These are phyloP conservation scores for Podaxis sp. DNA, from an alignment of 768 basidiomycete species.

Conservation along the genomic window DNA sequence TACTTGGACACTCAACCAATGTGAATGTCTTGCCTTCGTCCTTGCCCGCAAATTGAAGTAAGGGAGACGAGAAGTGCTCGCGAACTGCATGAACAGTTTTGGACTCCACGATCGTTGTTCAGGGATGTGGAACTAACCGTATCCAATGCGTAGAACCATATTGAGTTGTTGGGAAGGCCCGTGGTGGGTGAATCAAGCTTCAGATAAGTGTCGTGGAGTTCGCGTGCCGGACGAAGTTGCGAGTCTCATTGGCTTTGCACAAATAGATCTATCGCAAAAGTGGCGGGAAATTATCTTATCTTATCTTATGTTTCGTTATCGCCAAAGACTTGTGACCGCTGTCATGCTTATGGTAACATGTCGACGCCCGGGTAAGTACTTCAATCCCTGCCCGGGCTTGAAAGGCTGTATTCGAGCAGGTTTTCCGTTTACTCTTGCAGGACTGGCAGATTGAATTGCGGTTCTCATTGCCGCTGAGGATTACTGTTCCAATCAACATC, in stretches of 20 bases:
- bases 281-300: not conserved
- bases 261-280: not conserved
- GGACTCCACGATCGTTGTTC: not conserved
- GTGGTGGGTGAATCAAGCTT: not conserved
- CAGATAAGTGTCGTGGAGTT: not conserved
- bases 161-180: too few species aligned
- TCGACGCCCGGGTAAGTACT: too few species aligned
- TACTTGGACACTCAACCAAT: slow-evolving; percentile 88
- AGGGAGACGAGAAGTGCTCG: slow-evolving; percentile 90
- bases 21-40: slow-evolving; percentile 75
- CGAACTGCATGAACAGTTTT: slow-evolving; percentile 44
- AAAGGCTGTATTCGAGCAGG: too few species aligned
- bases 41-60: slow-evolving; percentile 77
- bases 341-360: too few species aligned
- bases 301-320: not conserved
- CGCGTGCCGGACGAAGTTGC: not conserved
- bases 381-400: too few species aligned
- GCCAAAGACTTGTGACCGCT: too few species aligned
- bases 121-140: slow-evolving; percentile 32
- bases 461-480: too few species aligned
- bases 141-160: slow-evolving; percentile 45
- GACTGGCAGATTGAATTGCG: too few species aligned
- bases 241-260: not conserved
- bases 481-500: too few species aligned
- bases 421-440: too few species aligned